Conservation (phyloP, 176 grass and related monocot genomes). For the Cenchrus fungigraminus region DNA sequence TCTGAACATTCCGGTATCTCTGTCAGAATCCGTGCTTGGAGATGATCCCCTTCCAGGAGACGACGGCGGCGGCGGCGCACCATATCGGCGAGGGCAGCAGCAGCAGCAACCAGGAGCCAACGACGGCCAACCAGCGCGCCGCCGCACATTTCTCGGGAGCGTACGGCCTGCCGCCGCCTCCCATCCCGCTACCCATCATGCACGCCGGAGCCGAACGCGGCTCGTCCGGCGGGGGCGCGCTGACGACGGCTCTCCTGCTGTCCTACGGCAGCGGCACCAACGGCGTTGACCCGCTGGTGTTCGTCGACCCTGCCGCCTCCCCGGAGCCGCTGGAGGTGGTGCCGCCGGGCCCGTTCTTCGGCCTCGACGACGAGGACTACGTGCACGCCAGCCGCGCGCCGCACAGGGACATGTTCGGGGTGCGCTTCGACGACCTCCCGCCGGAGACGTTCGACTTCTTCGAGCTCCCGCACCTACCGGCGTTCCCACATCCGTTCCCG, state of each 20-base stretch:
- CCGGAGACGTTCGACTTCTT: slow-evolving; percentile 43
- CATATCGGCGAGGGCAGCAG: not conserved
- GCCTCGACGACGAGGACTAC: not conserved
- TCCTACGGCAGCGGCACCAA: not conserved
- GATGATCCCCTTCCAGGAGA: slow-evolving; percentile 5
- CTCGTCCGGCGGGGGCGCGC: not conserved
- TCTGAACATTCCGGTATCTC: not conserved
- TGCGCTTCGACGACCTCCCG: slow-evolving; percentile 42
- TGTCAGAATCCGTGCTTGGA: not conserved
- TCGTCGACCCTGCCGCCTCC: not conserved
- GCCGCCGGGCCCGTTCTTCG: slow-evolving; percentile 1
- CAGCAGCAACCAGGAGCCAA: slow-evolving; percentile 19
- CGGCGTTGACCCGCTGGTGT: slow-evolving; percentile 13
- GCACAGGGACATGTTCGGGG: not conserved
- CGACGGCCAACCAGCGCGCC: not conserved
- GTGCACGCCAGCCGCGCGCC: not conserved
- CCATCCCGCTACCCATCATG: not conserved
- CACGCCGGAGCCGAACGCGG: not conserved
- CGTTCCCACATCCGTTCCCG: not conserved
- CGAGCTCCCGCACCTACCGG: not conserved
- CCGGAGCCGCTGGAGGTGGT: not conserved
- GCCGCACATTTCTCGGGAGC: not conserved
- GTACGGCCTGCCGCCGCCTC: not conserved
- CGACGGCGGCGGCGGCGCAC: not conserved
- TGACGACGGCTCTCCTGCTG: not conserved